These are phyloP conservation scores for Metschnikowia anglica DNA, from an alignment of 805 yeast species.

Conservation along the genomic window DNA sequence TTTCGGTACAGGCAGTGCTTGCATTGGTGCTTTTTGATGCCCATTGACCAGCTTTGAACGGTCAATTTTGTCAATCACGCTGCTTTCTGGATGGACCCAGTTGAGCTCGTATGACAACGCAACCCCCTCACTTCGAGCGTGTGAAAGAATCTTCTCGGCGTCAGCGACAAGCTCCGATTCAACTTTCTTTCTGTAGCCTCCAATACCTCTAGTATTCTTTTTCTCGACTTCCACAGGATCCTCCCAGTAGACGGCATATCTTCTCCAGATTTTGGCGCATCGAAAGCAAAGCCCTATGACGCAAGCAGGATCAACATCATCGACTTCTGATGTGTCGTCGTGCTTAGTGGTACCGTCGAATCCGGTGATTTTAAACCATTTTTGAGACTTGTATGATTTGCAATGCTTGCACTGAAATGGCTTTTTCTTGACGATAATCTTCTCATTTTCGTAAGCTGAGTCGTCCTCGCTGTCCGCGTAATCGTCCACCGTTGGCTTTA, in stretches of 20 bases:
- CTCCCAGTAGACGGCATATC: constrained; percentile 87
- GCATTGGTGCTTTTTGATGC: neutral
- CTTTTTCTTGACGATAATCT: constrained; percentile 40
- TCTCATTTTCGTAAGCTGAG: constrained; percentile 62
- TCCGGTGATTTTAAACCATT: constrained; percentile 77
- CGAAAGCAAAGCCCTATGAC: constrained; percentile 72
- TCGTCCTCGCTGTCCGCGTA: constrained; percentile 69
- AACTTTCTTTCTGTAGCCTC: constrained; percentile 56
- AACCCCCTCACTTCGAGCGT: constrained; percentile 41
- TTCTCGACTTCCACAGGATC: constrained; percentile 66
- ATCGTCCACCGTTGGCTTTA: constrained; percentile 34
- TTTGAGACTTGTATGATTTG: constrained; percentile 48
- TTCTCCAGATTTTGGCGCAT: constrained; percentile 89
- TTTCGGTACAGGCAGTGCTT: neutral
- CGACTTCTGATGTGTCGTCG: constrained; percentile 22
- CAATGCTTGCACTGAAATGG: constrained; percentile 73
- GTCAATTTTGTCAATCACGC: constrained; percentile 3
- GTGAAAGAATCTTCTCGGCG: constrained; percentile 50
- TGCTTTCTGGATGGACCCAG: constrained; percentile 2
- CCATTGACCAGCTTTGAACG: neutral
- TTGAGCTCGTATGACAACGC: constrained; percentile 23
- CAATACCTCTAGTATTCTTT: constrained; percentile 44
- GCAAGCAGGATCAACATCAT: constrained; percentile 21
- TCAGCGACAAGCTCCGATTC: constrained; percentile 72
- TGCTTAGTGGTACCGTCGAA: constrained; percentile 40